Evolutionary conservation across 179 eudicot genomes (phyloP).

Genomic region (Patellifolia procumbens): DNA sequence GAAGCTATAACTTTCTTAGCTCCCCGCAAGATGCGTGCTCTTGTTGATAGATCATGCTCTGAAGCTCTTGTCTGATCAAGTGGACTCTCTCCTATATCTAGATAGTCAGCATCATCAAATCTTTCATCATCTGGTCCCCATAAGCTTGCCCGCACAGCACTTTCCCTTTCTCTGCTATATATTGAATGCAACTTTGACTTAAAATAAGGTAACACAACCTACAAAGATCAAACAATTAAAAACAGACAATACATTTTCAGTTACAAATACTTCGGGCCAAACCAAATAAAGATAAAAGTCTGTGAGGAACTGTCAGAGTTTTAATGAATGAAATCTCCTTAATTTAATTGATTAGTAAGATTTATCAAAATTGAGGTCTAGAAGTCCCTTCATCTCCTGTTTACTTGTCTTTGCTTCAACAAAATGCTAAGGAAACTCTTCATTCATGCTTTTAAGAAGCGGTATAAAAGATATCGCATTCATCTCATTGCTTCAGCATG

Average conservation of each 20-base stretch:
- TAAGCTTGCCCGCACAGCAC: slow-evolving; percentile 82
- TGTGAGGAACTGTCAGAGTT: neutral
- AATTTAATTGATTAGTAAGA: neutral
- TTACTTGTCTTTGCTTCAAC: neutral
- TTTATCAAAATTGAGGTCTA: neutral
- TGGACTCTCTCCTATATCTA: slow-evolving; percentile 51
- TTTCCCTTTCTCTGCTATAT: slow-evolving; percentile 90
- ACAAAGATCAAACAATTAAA: slow-evolving; percentile 25
- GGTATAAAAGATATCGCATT: neutral
- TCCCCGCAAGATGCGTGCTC: slow-evolving; percentile 50
- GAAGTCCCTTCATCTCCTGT: neutral
- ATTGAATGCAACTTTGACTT: slow-evolving; percentile 88
- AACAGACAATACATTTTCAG: slow-evolving; percentile 3
- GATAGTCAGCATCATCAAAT: slow-evolving; percentile 51
- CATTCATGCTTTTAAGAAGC: slow-evolving; percentile 6
- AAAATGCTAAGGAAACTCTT: neutral
- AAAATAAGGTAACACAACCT: slow-evolving; percentile 93
- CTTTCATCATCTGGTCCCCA: slow-evolving; percentile 84
- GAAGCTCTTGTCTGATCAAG: slow-evolving; percentile 52
- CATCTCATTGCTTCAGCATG: neutral
- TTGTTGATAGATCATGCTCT: slow-evolving; percentile 48
- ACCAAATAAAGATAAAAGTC: neutral
- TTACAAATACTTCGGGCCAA: neutral
- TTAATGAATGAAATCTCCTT: neutral
- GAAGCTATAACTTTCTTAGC: slow-evolving; percentile 65